Evolutionary conservation across 1,139 yeast species (phyloP).

Genomic region (Kodamaea alishanica): DNA sequence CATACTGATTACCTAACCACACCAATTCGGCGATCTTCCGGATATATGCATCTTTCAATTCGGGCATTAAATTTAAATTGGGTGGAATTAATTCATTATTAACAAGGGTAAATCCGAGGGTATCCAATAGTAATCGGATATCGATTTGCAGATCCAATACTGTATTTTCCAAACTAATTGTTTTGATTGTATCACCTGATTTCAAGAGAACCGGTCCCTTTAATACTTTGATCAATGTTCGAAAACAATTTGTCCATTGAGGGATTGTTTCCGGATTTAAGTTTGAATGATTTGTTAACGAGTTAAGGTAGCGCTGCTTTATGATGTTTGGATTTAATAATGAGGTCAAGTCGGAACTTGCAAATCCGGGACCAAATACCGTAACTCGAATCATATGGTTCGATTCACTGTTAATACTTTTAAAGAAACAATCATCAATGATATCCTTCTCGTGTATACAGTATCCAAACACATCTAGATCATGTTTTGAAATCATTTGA

Average conservation of each 20-base stretch:
- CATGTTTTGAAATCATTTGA: slow-evolving; percentile 24
- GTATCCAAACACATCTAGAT: slow-evolving; percentile 17
- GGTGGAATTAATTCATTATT: slow-evolving; percentile 59
- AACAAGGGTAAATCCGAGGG: slow-evolving; percentile 42
- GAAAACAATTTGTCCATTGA: slow-evolving; percentile 50
- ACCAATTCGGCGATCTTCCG: slow-evolving; percentile 49
- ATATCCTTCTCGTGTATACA: slow-evolving; percentile 7
- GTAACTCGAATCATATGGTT: slow-evolving; percentile 33
- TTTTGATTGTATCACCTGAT: slow-evolving; percentile 44
- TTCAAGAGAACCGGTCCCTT: slow-evolving; percentile 55
- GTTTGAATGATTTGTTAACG: slow-evolving; percentile 26
- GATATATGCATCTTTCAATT: slow-evolving; percentile 43
- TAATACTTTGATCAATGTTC: slow-evolving; percentile 55
- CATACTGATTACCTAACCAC: slow-evolving; percentile 36
- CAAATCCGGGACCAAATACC: slow-evolving; percentile 32
- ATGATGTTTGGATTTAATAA: slow-evolving; percentile 27
- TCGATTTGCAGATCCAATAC: slow-evolving; percentile 54
- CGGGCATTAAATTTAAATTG: slow-evolving; percentile 27
- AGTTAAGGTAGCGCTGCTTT: slow-evolving; percentile 26
- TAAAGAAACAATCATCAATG: slow-evolving; percentile 37
- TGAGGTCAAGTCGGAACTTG: slow-evolving; percentile 23
- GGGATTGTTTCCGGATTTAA: slow-evolving; percentile 41
- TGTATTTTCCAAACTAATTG: slow-evolving; percentile 49
- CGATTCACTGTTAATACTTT: slow-evolving; percentile 22
- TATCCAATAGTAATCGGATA: slow-evolving; percentile 46